Evolutionary conservation across 2,329 filamentous ascomycete species (phyloP).

Genomic region (Dryadomyces quercivorus): DNA sequence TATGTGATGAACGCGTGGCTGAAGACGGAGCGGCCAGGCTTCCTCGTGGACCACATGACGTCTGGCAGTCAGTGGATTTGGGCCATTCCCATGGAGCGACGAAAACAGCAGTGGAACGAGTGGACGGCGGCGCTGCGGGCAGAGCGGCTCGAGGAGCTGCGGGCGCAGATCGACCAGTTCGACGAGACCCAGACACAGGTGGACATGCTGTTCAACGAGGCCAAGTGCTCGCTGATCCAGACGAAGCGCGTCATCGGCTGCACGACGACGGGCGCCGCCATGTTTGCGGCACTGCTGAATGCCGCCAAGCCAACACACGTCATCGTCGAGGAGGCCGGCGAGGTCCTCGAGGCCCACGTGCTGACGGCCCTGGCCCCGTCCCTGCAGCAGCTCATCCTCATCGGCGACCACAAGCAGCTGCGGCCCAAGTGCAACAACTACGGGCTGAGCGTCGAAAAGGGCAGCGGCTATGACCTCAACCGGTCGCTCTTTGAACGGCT

Average conservation of each 20-base stretch:
- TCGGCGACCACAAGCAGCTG: conserved; percentile 64
- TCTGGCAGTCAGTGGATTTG: neutral
- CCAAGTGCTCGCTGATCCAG: neutral
- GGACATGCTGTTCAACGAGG: conserved; percentile 24
- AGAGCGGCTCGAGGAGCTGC: neutral
- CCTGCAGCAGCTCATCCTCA: conserved; percentile 50
- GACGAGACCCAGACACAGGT: neutral
- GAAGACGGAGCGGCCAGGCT: neutral
- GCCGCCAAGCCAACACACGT: conserved; percentile 40
- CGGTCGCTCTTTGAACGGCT: conserved; percentile 58
- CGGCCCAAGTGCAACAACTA: conserved; percentile 56
- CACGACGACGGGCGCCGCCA: conserved; percentile 60
- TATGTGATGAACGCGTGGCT: neutral
- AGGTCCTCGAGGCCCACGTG: conserved; percentile 58
- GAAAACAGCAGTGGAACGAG: neutral
- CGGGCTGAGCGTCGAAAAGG: conserved; percentile 47
- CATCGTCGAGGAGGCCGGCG: conserved; percentile 52
- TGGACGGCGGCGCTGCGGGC: neutral
- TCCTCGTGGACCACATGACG: neutral
- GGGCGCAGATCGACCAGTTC: neutral
- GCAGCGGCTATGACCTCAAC: conserved; percentile 54
- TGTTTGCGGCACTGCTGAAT: conserved; percentile 40
- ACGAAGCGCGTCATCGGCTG: conserved; percentile 52
- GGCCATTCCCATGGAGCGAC: neutral
- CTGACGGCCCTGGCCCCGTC: conserved; percentile 41